Evolutionary conservation across 2,329 filamentous ascomycete genomes (phyloP), one percentile per base, ranked within the genome.

Genomic region (Epichloe festucae): DNA sequence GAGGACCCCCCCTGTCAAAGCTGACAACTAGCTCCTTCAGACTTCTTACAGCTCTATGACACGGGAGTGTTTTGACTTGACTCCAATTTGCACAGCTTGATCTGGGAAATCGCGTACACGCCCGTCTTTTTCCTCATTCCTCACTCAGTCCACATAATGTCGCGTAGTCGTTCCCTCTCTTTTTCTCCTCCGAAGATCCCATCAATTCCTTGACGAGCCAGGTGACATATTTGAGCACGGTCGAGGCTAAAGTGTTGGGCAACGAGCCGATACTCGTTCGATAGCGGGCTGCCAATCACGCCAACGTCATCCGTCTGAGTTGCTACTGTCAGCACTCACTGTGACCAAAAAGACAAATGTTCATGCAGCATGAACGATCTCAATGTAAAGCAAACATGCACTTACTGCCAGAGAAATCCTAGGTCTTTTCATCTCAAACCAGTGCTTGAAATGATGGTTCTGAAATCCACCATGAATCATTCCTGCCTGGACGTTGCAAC

Each of bases 261-360:
- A 3, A 85, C 84, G 2, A 93, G 76, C 7, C 73, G 69, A 65
- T 90, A 91, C 64, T 94, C 88, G 57, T 89, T 82, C 0, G 85
- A 89, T 4, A 90, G 67, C 0, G 79, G 74, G 60, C 85, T 90
- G 48, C 82, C 83, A 60, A 93, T 93, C 21, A 93, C 80, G 2
- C 87, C 88, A 10, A 91, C 84, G 60, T 93, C 87, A 62, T 93
- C 88, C 1, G 87, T 93, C 85, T 89, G 6, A 35, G 11, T 35
- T 35, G 7, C 5, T 23, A 23, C 11, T n/a, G 31, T 46, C 19
- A 44, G 48, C 19, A 38, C 4, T 27, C 14, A 39, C 15, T n/a
- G 3, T 39, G 36, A 39, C 5, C 36, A n/a, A 39, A 7, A 2
- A 7, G 31, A 31, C 17, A 42, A 34, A 19, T 31, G 14, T 7